These are phyloP conservation scores for Salix suchowensis DNA, from an alignment of 345 rosid species.

Conservation along the genomic window DNA sequence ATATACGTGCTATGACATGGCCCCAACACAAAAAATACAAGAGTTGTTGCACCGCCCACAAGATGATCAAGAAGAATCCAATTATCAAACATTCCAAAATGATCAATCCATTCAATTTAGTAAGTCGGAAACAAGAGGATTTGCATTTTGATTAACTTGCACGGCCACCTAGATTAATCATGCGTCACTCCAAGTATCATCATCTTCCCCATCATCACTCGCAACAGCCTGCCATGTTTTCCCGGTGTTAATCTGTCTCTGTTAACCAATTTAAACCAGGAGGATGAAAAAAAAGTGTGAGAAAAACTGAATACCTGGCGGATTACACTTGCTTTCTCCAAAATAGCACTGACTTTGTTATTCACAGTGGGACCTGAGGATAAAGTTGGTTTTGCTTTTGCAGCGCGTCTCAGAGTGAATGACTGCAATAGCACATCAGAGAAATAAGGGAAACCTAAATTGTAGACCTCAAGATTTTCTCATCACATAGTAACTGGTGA, in stretches of 20 bases:
- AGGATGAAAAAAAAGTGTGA: background rate
- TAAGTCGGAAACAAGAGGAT: background rate
- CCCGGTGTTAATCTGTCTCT: background rate
- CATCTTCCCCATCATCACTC: conserved; percentile 70
- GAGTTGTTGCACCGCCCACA: background rate
- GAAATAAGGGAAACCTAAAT: background rate
- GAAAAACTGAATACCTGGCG: conserved; percentile 56
- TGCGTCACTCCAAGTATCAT: conserved; percentile 77
- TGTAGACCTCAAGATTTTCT: background rate
- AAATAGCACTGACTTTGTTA: conserved; percentile 65
- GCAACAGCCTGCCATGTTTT: conserved; percentile 63
- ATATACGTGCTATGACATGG: conserved; percentile 13
- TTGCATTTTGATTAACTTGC: background rate
- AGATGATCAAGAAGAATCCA: background rate
- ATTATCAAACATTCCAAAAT: background rate
- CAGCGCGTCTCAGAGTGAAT: conserved; percentile 58
- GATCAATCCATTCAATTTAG: background rate
- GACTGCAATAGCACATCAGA: conserved; percentile 44
- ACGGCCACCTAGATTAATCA: conserved; percentile 14
- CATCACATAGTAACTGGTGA: background rate
- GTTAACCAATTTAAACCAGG: background rate
- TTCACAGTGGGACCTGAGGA: conserved; percentile 42
- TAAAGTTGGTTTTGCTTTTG: conserved; percentile 33
- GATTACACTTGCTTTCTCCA: conserved; percentile 94
- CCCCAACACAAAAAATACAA: conserved; percentile 5